Percentiles rank a stretch among this genome's conserved stretches.
These are phyloP conservation scores for Chytriomyces confervae DNA, from an alignment of 192 early-diverging fungal species.

Conservation along the genomic window DNA sequence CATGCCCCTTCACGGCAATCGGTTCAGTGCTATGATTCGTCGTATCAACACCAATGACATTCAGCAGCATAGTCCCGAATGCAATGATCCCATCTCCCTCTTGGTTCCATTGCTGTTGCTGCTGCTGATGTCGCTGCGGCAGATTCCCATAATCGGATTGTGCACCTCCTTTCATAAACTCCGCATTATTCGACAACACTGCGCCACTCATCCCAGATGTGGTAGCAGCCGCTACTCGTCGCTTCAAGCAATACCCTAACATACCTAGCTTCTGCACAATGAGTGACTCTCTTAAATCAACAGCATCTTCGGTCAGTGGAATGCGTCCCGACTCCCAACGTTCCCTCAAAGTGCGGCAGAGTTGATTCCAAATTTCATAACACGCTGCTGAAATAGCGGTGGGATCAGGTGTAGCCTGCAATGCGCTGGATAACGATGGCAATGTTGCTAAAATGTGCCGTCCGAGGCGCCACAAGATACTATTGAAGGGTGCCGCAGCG, in stretches of 20 bases:
- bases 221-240: slow-evolving; percentile 9
- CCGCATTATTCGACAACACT: not conserved
- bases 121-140: not conserved
- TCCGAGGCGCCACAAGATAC: slow-evolving; percentile 21
- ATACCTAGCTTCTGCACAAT: slow-evolving; percentile 49
- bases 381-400: not conserved
- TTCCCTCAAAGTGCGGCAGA: slow-evolving; percentile 1
- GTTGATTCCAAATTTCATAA: not conserved
- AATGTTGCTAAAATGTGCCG: not conserved
- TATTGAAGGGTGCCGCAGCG: slow-evolving; percentile 11
- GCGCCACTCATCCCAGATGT: not conserved
- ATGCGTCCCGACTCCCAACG: slow-evolving; percentile 1
- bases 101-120: not conserved
- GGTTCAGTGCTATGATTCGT: not conserved
- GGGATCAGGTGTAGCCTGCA: not conserved
- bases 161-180: not conserved
- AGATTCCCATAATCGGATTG: not conserved
- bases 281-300: slow-evolving; percentile 44
- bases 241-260: slow-evolving; percentile 46
- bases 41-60: not conserved
- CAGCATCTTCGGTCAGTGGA: not conserved
- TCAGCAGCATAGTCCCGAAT: not conserved
- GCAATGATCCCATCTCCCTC: slow-evolving; percentile 14
- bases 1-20: not conserved
- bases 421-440: not conserved